These are phyloP conservation scores for Gnetum montanum DNA, from an alignment of 75 land plant species.

Conservation along the genomic window DNA sequence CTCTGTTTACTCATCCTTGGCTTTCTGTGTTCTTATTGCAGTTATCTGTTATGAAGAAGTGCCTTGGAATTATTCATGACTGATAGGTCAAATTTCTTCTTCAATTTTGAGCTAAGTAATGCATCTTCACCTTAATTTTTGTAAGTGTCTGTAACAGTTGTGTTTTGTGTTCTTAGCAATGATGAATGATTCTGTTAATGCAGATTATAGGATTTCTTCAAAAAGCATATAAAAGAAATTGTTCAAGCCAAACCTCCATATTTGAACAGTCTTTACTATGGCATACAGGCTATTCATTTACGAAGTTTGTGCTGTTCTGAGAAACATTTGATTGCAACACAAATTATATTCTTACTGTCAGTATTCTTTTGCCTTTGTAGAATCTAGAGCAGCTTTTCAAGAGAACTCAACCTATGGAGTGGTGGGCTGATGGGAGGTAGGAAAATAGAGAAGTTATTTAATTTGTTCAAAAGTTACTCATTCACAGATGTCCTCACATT, in stretches of 20 bases:
- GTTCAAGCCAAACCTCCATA: constrained; percentile 91
- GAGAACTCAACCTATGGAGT: constrained; percentile 92
- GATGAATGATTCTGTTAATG: no score
- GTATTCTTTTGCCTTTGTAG: constrained; percentile 30
- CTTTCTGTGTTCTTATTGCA: constrained; percentile 30
- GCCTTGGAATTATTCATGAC: constrained; percentile 95
- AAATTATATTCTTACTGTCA: no score
- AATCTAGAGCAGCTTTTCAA: constrained; percentile 85
- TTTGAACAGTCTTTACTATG: constrained; percentile 79
- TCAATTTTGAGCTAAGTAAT: constrained; percentile 80
- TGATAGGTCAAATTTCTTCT: constrained; percentile 90
- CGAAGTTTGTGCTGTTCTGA: constrained; percentile 2
- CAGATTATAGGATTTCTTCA: constrained; percentile 63
- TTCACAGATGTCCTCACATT: background rate
- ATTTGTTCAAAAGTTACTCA: no score
- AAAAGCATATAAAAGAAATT: constrained; percentile 85
- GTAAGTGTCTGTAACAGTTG: background rate
- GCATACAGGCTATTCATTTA: constrained; percentile 71
- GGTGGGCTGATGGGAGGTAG: constrained; percentile 98
- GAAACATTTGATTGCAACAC: no score
- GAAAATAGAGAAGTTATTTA: no score
- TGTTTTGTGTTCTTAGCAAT: background rate
- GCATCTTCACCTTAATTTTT: background rate
- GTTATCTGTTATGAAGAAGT: constrained; percentile 90
- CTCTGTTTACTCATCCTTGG: no score